phyloP scores from a whole-genome alignment of 1,139 yeast genomes.

The Saccharomycopsis hybrid region DNA sequence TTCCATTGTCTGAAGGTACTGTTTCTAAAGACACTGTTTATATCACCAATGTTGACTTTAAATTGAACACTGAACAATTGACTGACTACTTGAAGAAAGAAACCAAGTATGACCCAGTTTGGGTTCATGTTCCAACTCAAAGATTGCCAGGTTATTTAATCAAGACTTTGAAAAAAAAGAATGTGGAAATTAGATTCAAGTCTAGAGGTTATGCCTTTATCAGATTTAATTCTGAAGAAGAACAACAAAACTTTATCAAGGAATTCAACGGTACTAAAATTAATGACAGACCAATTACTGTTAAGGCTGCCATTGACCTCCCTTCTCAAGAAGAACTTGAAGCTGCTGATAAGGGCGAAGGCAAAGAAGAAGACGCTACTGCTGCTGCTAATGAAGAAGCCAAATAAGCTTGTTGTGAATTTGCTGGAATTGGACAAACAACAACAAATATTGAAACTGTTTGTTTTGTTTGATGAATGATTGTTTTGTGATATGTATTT shows the following conservation, averaged over 20 bases:
- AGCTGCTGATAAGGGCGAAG: no score
- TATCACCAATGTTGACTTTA: conserved; percentile 51
- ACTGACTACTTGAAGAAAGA: conserved; percentile 36
- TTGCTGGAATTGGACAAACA: no score
- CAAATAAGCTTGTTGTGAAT: conserved; percentile 5
- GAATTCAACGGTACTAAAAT: conserved; percentile 47
- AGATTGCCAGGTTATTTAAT: conserved; percentile 37
- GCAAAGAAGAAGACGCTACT: conserved; percentile 15
- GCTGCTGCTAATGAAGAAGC: conserved; percentile 3
- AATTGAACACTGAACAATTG: conserved; percentile 40
- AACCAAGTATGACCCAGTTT: conserved; percentile 37
- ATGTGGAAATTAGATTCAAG: conserved; percentile 36
- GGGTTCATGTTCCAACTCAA: conserved; percentile 53
- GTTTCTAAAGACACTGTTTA: conserved; percentile 51
- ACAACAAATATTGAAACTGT: no score
- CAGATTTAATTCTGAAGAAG: conserved; percentile 42
- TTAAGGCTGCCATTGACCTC: conserved; percentile 50
- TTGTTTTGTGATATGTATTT: no score
- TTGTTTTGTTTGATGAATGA: no score
- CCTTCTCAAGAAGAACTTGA: conserved; percentile 22
- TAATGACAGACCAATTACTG: conserved; percentile 48
- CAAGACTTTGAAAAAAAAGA: conserved; percentile 35
- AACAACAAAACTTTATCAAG: conserved; percentile 43
- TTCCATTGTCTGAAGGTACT: conserved; percentile 45
- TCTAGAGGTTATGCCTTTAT: conserved; percentile 64